phyloP scores from a whole-genome alignment of 148 eudicot genomes.

The Dysphania ambrosioides region DNA sequence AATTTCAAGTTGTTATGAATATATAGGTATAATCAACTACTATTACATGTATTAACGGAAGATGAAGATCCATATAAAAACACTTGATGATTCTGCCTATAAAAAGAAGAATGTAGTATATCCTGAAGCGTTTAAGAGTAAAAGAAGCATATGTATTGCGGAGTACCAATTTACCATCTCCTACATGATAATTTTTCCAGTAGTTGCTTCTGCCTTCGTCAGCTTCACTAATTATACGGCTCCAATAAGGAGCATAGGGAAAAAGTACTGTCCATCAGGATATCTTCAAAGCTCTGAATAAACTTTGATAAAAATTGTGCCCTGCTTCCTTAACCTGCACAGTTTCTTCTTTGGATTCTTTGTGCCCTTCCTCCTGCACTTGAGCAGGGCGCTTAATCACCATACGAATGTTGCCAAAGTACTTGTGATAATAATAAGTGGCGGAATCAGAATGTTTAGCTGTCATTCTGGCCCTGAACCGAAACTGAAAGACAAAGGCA shows the following conservation, averaged over 20 bases:
- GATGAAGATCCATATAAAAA: not conserved
- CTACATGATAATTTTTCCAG: not conserved
- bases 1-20: too few species aligned
- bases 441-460: not conserved
- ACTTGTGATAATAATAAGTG: not conserved
- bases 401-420: not conserved
- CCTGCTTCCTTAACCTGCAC: conserved; percentile 30
- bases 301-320: conserved; percentile 29
- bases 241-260: conserved; percentile 21
- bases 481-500: not conserved
- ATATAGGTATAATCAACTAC: too few species aligned
- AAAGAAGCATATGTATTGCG: not conserved
- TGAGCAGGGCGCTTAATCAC: not conserved
- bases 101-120: not conserved
- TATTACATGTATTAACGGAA: too few species aligned
- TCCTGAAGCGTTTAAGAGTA: not conserved
- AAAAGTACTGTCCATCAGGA: conserved; percentile 45
- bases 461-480: not conserved
- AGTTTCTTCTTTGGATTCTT: conserved; percentile 16
- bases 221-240: not conserved
- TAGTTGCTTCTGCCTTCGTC: not conserved
- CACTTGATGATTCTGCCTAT: not conserved
- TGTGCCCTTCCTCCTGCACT: conserved; percentile 36
- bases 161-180: not conserved
- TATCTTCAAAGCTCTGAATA: conserved; percentile 38